Base-by-base conservation (phyloP, 1,139 yeast genomes). In the Magnusiomyces tetraspermus region DNA sequence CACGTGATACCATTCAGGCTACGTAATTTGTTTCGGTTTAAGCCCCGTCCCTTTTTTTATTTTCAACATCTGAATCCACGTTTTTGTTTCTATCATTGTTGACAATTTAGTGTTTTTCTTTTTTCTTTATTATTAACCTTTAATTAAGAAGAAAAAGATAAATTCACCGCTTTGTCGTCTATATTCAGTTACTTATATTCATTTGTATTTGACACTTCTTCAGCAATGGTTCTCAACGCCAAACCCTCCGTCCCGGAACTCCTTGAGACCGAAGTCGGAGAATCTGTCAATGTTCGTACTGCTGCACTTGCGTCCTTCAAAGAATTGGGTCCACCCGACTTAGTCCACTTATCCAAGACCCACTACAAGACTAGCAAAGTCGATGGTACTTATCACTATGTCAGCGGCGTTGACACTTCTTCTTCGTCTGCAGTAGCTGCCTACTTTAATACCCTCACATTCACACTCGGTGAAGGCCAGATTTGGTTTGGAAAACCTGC, bases 261-360 rank as follows among this genome's bases (percentile, higher is more conserved):
- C 30, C 71, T 73, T 57, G 85, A 80, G 60, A 74, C 69, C 38
- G 72, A 67, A 22, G 67, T 72, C 6, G 81, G 81, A 1, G 75
- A 75, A 53, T 76, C 82, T 36, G 64, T 80, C 52, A 72, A 70
- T 45, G 78, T 78, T 51, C 71, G 85, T 52, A 71, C 77, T 30
- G 62, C 67, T 28, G 68, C 73, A 42, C 65, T 79, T 47, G 62
- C 70, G n/a, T 67, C 75, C 23, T 78, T 78, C 60, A 74, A 72
- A 53, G 79, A 77, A 48, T 65, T 92, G 51, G 98, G 98, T 0
- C 96, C 96, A 0, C 90, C 96, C 5, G 97, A 92, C 71, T 73
- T 92, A 59, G 85, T 95, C 50, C 95, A 86, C 63, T 64, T 81
- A 26, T 71, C 83, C 33, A 76, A 73, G 52, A 60, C 62, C 10